Evolutionary conservation across 257 asterid genomes (phyloP), one percentile per base, ranked within the genome.

Genomic region (Verbascum thapsus): DNA sequence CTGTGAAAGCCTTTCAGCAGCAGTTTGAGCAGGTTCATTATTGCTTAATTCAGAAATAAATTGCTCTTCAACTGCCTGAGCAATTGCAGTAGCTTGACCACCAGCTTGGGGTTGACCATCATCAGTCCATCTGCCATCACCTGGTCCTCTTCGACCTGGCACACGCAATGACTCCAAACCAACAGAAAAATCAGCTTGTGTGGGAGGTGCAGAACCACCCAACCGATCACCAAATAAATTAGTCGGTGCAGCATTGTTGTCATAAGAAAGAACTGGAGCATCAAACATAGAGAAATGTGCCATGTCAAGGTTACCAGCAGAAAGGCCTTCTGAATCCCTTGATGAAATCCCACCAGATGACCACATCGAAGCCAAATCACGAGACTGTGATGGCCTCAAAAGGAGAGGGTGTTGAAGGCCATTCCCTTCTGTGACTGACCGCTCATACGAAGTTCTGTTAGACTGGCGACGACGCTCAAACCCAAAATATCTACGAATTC

Each of bases 91-190:
- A 74, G 96, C 90, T 79, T 87, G 94, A 72, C 97, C 99, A 64
- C 95, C 94, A 66, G 88, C 95, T 77, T 87, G 99, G 71, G 97
- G 97, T 73, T 89, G 99, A 64, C 99, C 97, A 82, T 89, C 99
- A 80, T 92, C 99, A 38, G 91, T 89, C 99, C 99, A 92, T 73
- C 99, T 87, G 49, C 97, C 99, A 79, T 92, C 99, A 75, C 95
- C 96, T 37, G 91, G 86, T 60, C 88, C 94, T 74, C 97, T 80
- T 43, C 97, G 84, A 19, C 90, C 95, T 43, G 96, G 79, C 64
- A 81, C 82, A 45, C 84, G 95, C 64, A 91, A 80, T 34, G 97
- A 85, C 81, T 89, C 97, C 79, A 92, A 81, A 74, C 99, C 99
- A 80, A 87, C 89, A 78, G 99, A 82, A 76, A 87, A 87, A 74